These are phyloP conservation scores for Clathrospora elynae DNA, from an alignment of 2,329 filamentous ascomycete species.

Conservation along the genomic window DNA sequence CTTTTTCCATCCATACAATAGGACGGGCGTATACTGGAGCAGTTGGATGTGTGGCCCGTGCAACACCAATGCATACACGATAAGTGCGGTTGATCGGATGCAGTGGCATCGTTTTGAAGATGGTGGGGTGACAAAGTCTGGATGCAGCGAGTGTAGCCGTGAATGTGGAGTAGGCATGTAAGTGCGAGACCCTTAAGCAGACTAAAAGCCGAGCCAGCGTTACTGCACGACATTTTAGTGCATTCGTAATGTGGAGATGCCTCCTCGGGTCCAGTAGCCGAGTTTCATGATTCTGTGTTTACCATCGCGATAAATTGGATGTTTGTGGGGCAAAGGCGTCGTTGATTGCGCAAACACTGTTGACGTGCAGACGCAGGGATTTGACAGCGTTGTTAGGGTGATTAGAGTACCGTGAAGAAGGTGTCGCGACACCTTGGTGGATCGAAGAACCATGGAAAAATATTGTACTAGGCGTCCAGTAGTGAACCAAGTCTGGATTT, in stretches of 20 bases:
- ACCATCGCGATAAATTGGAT: constrained; percentile 9
- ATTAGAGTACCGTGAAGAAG: constrained; percentile 1
- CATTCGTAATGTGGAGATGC: constrained; percentile 24
- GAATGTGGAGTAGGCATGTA: constrained; percentile 26
- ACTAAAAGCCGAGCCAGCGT: constrained; percentile 14
- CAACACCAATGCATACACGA: too few relatives aligned
- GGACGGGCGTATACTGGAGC: too few relatives aligned
- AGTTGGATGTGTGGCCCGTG: too few relatives aligned
- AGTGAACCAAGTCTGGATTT: constrained; percentile 7
- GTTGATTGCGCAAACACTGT: constrained; percentile 1
- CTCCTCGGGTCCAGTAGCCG: constrained; percentile 25
- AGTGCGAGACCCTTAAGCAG: constrained; percentile 22
- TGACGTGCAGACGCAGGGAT: constrained; percentile 13
- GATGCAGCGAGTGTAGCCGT: constrained; percentile 19
- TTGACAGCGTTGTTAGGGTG: background rate
- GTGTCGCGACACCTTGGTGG: constrained; percentile 6
- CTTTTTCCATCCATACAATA: too few relatives aligned
- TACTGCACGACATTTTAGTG: constrained; percentile 34
- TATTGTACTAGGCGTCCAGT: constrained; percentile 4
- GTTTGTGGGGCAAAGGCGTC: constrained; percentile 2
- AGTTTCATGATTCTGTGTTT: constrained; percentile 14
- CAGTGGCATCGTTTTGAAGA: background rate
- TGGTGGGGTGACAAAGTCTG: constrained; percentile 23
- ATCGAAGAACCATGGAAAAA: constrained; percentile 15
- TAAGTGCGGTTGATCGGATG: too few relatives aligned